Evolutionary conservation across 805 yeast species (phyloP).

Genomic region (Wickerhamiella azyma): DNA sequence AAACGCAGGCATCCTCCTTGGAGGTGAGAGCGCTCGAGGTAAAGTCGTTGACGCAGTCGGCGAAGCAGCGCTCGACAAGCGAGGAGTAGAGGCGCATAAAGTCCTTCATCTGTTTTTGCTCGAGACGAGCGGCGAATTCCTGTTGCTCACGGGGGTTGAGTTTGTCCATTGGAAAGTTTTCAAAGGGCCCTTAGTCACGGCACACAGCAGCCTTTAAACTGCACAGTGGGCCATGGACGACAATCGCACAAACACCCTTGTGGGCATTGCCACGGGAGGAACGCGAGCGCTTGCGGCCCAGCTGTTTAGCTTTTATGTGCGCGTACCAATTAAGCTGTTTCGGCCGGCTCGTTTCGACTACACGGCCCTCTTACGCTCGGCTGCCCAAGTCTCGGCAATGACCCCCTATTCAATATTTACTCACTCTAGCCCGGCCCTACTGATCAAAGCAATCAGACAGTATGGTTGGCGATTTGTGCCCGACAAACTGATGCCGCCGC

Average conservation of each 20-base stretch:
- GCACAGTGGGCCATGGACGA: not conserved
- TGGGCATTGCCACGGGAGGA: conserved; percentile 76
- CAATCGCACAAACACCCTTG: conserved; percentile 27
- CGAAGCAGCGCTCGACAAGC: conserved; percentile 91
- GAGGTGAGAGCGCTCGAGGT: conserved; percentile 77
- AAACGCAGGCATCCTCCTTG: conserved; percentile 75
- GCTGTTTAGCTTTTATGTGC: conserved; percentile 57
- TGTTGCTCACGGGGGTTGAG: conserved; percentile 92
- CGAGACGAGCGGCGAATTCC: conserved; percentile 88
- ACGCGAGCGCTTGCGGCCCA: conserved; percentile 73
- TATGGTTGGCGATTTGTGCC: conserved; percentile 86
- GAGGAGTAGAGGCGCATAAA: conserved; percentile 95
- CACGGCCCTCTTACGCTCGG: conserved; percentile 29
- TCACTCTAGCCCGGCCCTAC: conserved; percentile 66
- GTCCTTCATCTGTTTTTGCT: conserved; percentile 96
- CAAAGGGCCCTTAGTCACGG: too few relatives aligned
- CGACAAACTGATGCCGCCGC: conserved; percentile 72
- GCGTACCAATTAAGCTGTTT: conserved; percentile 75
- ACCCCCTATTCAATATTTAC: conserved; percentile 36
- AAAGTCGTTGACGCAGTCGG: conserved; percentile 96
- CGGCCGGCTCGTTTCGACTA: conserved; percentile 86
- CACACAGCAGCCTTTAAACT: too few relatives aligned
- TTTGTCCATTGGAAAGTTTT: conserved; percentile 58
- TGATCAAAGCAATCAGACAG: conserved; percentile 52
- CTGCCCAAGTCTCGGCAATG: conserved; percentile 4